Conservation (phyloP, 1,139 yeast genomes). For the Geotrichum klebahnii region DNA sequence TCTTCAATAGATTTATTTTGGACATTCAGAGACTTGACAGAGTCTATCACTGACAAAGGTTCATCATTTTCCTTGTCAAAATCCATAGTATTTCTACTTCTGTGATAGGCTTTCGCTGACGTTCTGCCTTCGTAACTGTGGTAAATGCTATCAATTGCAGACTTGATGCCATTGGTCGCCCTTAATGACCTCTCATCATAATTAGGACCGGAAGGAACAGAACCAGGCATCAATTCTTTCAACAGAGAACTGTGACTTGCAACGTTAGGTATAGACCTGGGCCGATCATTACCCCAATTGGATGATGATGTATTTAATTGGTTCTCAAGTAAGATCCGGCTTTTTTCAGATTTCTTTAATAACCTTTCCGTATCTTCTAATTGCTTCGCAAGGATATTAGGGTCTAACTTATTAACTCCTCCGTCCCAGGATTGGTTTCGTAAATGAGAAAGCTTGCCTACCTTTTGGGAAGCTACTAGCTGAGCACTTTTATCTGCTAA, state of each 20-base stretch:
- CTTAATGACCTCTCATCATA: constrained; percentile 28
- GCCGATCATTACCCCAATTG: constrained; percentile 26
- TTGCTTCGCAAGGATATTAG: constrained; percentile 33
- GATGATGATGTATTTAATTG: constrained; percentile 34
- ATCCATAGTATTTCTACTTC: constrained; percentile 11
- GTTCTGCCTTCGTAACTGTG: constrained; percentile 14
- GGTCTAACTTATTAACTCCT: constrained; percentile 24
- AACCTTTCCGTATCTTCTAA: constrained; percentile 33
- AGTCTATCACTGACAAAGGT: constrained; percentile 18
- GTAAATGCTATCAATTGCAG: constrained; percentile 22
- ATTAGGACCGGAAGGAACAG: constrained; percentile 35
- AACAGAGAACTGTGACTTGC: constrained; percentile 29
- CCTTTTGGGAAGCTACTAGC: constrained; percentile 31
- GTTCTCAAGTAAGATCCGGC: constrained; percentile 31
- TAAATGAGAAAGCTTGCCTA: constrained; percentile 27
- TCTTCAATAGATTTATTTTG: constrained; percentile 30
- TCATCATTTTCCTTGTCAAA: constrained; percentile 12
- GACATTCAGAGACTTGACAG: constrained; percentile 24
- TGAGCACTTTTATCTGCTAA: constrained; percentile 32
- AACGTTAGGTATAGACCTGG: constrained; percentile 30
- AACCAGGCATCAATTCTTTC: constrained; percentile 25
- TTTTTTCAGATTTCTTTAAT: constrained; percentile 34
- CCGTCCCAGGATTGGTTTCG: constrained; percentile 21
- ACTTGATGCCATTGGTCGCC: constrained; percentile 22
- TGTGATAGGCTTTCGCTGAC: constrained; percentile 8